These are phyloP conservation scores for Ustilago curta DNA, from an alignment of 1,284 basidiomycete genomes.

Conservation along the genomic window DNA sequence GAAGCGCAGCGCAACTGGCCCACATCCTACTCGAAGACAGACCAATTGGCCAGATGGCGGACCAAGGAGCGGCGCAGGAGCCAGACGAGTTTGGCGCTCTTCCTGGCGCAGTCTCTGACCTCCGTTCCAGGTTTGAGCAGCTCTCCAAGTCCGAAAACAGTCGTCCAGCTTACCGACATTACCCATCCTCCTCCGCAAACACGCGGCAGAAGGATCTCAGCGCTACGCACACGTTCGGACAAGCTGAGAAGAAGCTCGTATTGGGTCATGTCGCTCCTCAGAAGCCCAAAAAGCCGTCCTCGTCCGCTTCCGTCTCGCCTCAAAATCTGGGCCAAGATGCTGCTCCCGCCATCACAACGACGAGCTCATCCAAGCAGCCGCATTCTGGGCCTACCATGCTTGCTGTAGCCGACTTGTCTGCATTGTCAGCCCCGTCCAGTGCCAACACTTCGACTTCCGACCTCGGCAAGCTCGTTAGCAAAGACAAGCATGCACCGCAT, in stretches of 20 bases:
- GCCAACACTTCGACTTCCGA: constrained; percentile 30
- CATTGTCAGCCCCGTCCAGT: constrained; percentile 13
- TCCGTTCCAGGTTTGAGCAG: constrained; percentile 52
- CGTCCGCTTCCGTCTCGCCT: constrained; percentile 10
- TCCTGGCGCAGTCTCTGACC: constrained; percentile 42
- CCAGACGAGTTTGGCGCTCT: constrained; percentile 52
- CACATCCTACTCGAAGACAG: not conserved
- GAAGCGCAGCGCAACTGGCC: not conserved
- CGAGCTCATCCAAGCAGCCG: constrained; percentile 1
- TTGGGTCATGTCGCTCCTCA: constrained; percentile 8
- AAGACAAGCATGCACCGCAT: constrained; percentile 17
- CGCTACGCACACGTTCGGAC: constrained; percentile 43
- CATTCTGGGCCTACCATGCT: constrained; percentile 14
- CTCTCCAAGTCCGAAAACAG: constrained; percentile 48
- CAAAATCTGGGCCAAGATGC: constrained; percentile 14
- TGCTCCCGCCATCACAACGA: not conserved
- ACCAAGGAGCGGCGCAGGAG: constrained; percentile 27
- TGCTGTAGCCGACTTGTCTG: constrained; percentile 21
- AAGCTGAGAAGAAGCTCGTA: constrained; percentile 41
- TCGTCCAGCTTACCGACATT: constrained; percentile 18
- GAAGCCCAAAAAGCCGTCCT: constrained; percentile 20
- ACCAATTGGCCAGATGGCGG: constrained; percentile 21
- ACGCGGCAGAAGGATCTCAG: constrained; percentile 25
- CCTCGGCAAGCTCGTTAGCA: constrained; percentile 8
- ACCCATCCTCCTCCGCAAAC: constrained; percentile 3